Conservation (phyloP, 768 basidiomycete genomes). For the Omphalotus guepiniiformis region DNA sequence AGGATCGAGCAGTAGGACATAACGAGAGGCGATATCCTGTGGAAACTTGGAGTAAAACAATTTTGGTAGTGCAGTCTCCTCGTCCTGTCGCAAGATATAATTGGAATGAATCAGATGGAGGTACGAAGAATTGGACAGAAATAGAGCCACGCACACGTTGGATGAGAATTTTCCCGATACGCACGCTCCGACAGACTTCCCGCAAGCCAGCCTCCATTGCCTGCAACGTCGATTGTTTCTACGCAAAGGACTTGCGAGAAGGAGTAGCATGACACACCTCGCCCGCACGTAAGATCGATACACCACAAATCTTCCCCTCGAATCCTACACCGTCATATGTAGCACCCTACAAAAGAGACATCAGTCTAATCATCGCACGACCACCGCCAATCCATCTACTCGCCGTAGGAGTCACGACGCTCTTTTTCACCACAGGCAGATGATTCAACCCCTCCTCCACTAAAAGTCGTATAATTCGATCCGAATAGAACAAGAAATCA, state of each 20-base stretch:
- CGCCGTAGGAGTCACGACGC: constrained; percentile 80
- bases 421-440: constrained; percentile 64
- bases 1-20: constrained; percentile 92
- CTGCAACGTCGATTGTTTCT: constrained; percentile 30
- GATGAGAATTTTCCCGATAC: constrained; percentile 98
- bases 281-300: constrained; percentile 91
- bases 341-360: constrained; percentile 51
- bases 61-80: constrained; percentile 90
- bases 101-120: not conserved
- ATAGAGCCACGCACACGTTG: constrained; percentile 61
- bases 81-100: constrained; percentile 60
- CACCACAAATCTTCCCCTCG: constrained; percentile 94
- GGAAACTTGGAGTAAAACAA: constrained; percentile 94
- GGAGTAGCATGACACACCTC: constrained; percentile 57
- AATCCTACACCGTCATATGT: constrained; percentile 91
- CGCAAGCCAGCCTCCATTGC: constrained; percentile 97
- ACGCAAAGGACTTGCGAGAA: not conserved
- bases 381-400: too few relatives aligned
- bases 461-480: constrained; percentile 82
- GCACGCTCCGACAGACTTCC: constrained; percentile 90
- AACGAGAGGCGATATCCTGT: constrained; percentile 86
- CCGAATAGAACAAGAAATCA: constrained; percentile 95
- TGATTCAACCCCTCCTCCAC: constrained; percentile 91
- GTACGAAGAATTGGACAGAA: not conserved
- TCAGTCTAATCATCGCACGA: too few relatives aligned